phyloP scores from a whole-genome alignment of 2,329 filamentous ascomycete species.

The Lachnellula suecica region DNA sequence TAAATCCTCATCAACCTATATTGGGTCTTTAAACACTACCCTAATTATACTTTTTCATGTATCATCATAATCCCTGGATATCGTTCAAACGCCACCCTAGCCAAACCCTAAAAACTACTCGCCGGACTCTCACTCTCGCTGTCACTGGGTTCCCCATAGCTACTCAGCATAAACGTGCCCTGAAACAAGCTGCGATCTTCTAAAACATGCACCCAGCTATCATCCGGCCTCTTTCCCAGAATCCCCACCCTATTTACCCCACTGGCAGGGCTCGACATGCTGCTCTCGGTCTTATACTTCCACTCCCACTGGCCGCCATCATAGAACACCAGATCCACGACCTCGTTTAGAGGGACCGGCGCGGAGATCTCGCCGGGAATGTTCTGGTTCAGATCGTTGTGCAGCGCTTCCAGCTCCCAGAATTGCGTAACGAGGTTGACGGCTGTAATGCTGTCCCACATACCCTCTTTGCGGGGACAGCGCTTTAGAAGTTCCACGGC shows the following conservation, averaged over 20 bases:
- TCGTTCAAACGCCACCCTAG: background rate
- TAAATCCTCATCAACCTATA: too few species aligned
- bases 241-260: background rate
- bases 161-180: background rate
- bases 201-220: background rate
- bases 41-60: background rate
- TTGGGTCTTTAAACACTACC: too few species aligned
- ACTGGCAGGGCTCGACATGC: background rate
- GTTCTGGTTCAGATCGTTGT: constrained; percentile 5
- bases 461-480: constrained; percentile 30
- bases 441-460: constrained; percentile 29
- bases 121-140: background rate
- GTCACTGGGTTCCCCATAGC: background rate
- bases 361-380: background rate
- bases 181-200: background rate
- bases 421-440: constrained; percentile 22
- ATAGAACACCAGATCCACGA: constrained; percentile 19
- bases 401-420: constrained; percentile 24
- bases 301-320: constrained; percentile 27
- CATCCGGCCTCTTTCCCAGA: background rate
- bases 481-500: constrained; percentile 25
- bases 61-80: background rate
- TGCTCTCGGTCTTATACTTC: constrained; percentile 23
- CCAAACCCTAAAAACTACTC: background rate
- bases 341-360: constrained; percentile 8